Percentiles rank a stretch among this genome's conserved stretches.
phyloP scores from a whole-genome alignment of 352 stramenopile species.

The Phytopythium aichiense region DNA sequence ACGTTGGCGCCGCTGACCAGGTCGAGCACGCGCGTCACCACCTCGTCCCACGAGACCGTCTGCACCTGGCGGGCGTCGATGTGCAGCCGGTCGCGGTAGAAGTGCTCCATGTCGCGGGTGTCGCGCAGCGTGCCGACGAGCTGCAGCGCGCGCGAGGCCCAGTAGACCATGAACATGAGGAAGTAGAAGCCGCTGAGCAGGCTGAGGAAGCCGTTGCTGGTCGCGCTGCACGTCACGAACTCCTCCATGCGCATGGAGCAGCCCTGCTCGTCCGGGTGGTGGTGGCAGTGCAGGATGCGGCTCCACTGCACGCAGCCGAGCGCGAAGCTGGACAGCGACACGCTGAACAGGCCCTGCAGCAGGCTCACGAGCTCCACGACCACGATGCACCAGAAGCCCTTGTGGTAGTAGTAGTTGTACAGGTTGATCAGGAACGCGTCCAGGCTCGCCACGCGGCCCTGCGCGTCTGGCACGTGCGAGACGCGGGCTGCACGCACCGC shows the following conservation, averaged over 20 bases:
- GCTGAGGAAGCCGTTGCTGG: constrained; percentile 47
- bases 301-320: constrained; percentile 96
- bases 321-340: constrained; percentile 93
- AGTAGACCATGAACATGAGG: constrained; percentile 93
- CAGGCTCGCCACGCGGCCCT: constrained; percentile 77
- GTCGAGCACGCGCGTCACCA: constrained; percentile 84
- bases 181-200: constrained; percentile 90
- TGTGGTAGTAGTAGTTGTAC: constrained; percentile 95
- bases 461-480: constrained; percentile 56
- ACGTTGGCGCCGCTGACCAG: constrained; percentile 67
- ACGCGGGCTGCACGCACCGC: constrained; percentile 5
- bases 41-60: constrained; percentile 85
- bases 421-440: constrained; percentile 91
- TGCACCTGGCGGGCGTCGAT: constrained; percentile 86
- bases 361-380: constrained; percentile 90
- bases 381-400: constrained; percentile 90
- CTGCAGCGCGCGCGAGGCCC: constrained; percentile 78
- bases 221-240: constrained; percentile 62
- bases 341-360: constrained; percentile 93
- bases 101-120: constrained; percentile 86
- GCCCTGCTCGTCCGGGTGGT: constrained; percentile 56
- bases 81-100: constrained; percentile 89
- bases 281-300: constrained; percentile 77
- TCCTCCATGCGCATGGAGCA: constrained; percentile 79
- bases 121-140: constrained; percentile 85